phyloP scores from a whole-genome alignment of 2,329 filamentous ascomycete genomes.

The Ophiostoma novo-ulmi region DNA sequence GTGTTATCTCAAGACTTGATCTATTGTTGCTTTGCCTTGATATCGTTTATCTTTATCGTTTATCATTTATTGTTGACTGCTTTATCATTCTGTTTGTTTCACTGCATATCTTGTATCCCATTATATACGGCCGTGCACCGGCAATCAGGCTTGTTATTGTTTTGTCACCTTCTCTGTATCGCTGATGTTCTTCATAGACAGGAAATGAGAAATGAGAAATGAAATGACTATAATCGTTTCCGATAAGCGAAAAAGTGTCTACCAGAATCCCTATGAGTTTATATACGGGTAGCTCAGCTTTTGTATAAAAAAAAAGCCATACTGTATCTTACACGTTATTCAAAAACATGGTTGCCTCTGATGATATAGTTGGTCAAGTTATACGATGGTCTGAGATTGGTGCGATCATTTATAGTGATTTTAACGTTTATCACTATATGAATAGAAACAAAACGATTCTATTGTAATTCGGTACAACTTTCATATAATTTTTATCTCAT shows the following conservation, averaged over 20 bases:
- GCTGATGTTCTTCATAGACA: neutral
- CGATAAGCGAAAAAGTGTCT: neutral
- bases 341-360: too few relatives aligned
- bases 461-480: too few relatives aligned
- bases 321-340: too few relatives aligned
- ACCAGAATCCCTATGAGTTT: neutral
- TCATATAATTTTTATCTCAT: too few relatives aligned
- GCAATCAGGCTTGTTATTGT: neutral
- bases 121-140: neutral
- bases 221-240: neutral
- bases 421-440: too few relatives aligned
- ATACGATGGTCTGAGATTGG: too few relatives aligned
- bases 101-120: neutral
- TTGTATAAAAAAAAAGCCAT: too few relatives aligned
- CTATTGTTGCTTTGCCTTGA: neutral
- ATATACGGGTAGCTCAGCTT: neutral
- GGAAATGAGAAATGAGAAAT: neutral
- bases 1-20: constrained; percentile 9
- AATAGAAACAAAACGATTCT: too few relatives aligned
- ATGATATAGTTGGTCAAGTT: too few relatives aligned
- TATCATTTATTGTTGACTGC: neutral
- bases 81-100: neutral
- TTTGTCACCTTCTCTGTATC: neutral
- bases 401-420: too few relatives aligned
- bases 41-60: neutral